These are phyloP conservation scores for Beta lomatogona DNA, from an alignment of 179 eudicot genomes.

Conservation along the genomic window DNA sequence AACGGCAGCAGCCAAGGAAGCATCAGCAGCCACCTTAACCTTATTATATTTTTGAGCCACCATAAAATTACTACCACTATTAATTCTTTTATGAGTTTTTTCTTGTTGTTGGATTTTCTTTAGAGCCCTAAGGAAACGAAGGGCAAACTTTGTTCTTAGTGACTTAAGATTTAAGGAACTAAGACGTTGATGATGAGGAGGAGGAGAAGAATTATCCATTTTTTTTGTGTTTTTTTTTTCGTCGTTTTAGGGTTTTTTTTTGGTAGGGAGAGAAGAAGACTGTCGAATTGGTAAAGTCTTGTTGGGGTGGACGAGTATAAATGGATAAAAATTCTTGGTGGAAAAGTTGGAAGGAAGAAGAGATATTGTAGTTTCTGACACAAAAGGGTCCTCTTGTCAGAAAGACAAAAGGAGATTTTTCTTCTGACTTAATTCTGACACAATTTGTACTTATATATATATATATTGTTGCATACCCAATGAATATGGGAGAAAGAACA, in stretches of 20 bases:
- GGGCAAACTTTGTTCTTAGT: constrained; percentile 54
- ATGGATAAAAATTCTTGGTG: constrained; percentile 12
- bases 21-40: constrained; percentile 60
- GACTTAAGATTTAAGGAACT: constrained; percentile 41
- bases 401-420: constrained; percentile 42
- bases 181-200: neutral
- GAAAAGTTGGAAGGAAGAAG: neutral
- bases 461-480: constrained; percentile 22
- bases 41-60: constrained; percentile 25
- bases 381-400: constrained; percentile 49
- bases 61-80: neutral
- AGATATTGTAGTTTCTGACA: constrained; percentile 48
- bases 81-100: neutral
- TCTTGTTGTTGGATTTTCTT: constrained; percentile 42
- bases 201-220: neutral
- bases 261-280: neutral
- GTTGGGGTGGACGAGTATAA: neutral
- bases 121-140: constrained; percentile 58
- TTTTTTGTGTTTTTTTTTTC: neutral
- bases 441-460: constrained; percentile 37
- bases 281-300: constrained; percentile 1
- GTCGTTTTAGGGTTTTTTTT: neutral
- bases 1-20: constrained; percentile 62
- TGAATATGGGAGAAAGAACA: constrained; percentile 12
- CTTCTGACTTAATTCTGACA: constrained; percentile 45